Percentiles rank a stretch among this genome's conserved stretches.
Evolutionary conservation across 2,329 filamentous ascomycete species (phyloP).

Genomic region (Aspergillus ochraceoroseus): DNA sequence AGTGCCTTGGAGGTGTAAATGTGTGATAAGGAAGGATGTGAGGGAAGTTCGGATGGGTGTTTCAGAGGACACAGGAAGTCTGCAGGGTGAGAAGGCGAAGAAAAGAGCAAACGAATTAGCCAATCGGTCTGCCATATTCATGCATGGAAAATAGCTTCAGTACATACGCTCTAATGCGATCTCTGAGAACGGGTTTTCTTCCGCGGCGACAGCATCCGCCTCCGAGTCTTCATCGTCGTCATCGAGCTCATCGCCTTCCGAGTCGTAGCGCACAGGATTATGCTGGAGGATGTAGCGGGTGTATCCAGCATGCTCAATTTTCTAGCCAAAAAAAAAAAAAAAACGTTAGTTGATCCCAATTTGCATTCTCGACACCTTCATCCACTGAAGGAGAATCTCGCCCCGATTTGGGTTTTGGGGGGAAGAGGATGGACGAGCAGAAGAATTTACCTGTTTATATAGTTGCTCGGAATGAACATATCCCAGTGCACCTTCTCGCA

Average conservation of each 20-base stretch:
- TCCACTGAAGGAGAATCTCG: background rate
- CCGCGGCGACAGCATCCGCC: slow-evolving; percentile 53
- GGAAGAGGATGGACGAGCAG: background rate
- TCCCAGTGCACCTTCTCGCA: slow-evolving; percentile 53
- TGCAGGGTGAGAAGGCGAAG: no score
- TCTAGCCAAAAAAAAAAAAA: slow-evolving; percentile 37
- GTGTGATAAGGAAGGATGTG: slow-evolving; percentile 55
- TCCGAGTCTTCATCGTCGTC: slow-evolving; percentile 55
- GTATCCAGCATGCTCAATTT: slow-evolving; percentile 59
- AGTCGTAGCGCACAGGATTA: slow-evolving; percentile 58
- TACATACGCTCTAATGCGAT: slow-evolving; percentile 54
- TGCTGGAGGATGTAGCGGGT: slow-evolving; percentile 54
- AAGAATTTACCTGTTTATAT: slow-evolving; percentile 51
- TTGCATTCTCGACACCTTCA: background rate
- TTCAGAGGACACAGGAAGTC: slow-evolving; percentile 58
- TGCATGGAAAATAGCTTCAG: background rate
- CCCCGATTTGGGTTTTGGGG: no score
- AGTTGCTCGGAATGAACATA: slow-evolving; percentile 48
- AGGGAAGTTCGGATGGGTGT: slow-evolving; percentile 56
- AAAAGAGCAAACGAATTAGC: slow-evolving; percentile 12
- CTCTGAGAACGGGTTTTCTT: slow-evolving; percentile 58
- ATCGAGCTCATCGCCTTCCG: slow-evolving; percentile 60
- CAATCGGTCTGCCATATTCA: background rate
- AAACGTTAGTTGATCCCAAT: background rate
- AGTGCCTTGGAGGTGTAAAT: slow-evolving; percentile 57